Conservation (phyloP, 2,329 filamentous ascomycete species). For the Xylariaceae sp. region DNA sequence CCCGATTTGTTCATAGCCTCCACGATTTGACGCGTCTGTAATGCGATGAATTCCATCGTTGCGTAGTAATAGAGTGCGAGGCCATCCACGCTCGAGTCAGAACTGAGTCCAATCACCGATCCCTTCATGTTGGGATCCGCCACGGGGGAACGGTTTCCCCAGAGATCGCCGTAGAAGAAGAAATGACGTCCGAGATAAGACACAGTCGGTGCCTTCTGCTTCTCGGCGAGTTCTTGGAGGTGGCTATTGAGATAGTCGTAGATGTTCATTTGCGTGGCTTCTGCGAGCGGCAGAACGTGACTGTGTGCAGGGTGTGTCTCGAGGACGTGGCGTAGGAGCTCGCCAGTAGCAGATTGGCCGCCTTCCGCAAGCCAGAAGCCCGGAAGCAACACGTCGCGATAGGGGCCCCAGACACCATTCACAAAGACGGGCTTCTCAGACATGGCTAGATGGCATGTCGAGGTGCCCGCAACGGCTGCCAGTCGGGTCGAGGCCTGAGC, state of each 20-base stretch:
- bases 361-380: conserved; percentile 97
- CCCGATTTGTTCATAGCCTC: conserved; percentile 89
- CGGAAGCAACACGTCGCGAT: conserved; percentile 87
- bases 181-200: conserved; percentile 87
- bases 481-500: conserved; percentile 88
- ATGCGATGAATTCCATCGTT: conserved; percentile 95
- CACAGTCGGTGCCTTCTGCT: conserved; percentile 67
- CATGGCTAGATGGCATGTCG: conserved; percentile 96
- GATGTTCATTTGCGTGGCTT: conserved; percentile 80
- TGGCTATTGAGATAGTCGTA: conserved; percentile 94
- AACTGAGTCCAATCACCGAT: conserved; percentile 78
- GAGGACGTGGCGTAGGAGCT: conserved; percentile 88
- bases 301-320: conserved; percentile 91
- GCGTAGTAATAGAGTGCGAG: conserved; percentile 91
- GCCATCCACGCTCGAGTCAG: conserved; percentile 80
- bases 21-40: conserved; percentile 94
- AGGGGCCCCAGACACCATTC: conserved; percentile 93
- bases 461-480: conserved; percentile 92
- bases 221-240: conserved; percentile 70
- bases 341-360: conserved; percentile 92
- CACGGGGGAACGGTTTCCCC: conserved; percentile 92
- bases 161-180: conserved; percentile 98
- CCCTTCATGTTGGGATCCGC: conserved; percentile 93
- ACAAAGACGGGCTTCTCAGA: conserved; percentile 91
- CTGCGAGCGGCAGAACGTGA: conserved; percentile 72